phyloP scores from a whole-genome alignment of 257 asterid genomes.

The Lantana camara region DNA sequence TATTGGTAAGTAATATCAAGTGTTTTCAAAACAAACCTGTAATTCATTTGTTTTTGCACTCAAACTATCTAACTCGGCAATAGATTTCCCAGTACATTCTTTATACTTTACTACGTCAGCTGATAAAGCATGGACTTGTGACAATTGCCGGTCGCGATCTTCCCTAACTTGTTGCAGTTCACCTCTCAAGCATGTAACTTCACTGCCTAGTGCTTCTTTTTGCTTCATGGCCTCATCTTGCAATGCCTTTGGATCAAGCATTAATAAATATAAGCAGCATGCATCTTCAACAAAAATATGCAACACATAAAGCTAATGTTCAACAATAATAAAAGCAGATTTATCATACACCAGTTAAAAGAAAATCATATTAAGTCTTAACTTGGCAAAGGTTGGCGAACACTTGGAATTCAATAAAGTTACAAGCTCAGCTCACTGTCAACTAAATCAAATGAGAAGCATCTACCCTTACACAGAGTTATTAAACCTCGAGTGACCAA shows the following conservation, averaged over 20 bases:
- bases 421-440: background rate
- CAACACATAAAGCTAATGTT: background rate
- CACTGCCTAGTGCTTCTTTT: slow-evolving; percentile 72
- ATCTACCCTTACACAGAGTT: background rate
- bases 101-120: slow-evolving; percentile 59
- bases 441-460: background rate
- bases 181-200: slow-evolving; percentile 66
- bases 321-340: background rate
- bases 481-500: background rate
- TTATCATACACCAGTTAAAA: background rate
- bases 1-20: background rate
- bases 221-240: slow-evolving; percentile 78
- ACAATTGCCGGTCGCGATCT: slow-evolving; percentile 73
- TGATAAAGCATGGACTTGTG: slow-evolving; percentile 57
- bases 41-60: slow-evolving; percentile 52
- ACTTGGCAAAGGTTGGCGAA: slow-evolving; percentile 6
- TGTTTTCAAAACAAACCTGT: slow-evolving; percentile 54
- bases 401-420: background rate
- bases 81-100: slow-evolving; percentile 61
- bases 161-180: slow-evolving; percentile 86
- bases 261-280: background rate
- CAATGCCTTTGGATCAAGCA: slow-evolving; percentile 44
- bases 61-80: slow-evolving; percentile 55
- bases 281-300: background rate
- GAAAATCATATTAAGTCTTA: slow-evolving; percentile 1